Evolutionary conservation across 192 early-diverging fungal species (phyloP).

Genomic region (Chytriomyces sp.): DNA sequence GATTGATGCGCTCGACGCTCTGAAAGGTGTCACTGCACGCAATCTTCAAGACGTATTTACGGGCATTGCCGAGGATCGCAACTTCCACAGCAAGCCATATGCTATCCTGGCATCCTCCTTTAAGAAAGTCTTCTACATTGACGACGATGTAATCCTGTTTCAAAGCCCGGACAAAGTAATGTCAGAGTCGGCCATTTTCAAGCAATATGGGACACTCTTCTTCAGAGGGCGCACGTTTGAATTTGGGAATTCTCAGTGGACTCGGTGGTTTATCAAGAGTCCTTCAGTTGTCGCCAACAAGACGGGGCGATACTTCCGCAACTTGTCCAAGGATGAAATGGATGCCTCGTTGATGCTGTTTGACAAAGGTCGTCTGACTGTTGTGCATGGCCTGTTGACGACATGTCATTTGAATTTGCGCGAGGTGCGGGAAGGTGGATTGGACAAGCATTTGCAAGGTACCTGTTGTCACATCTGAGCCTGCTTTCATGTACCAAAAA

Average conservation of each 20-base stretch:
- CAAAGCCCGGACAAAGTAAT: constrained; percentile 59
- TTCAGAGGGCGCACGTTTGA: constrained; percentile 61
- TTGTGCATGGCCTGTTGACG: constrained; percentile 30
- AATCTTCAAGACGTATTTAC: constrained; percentile 23
- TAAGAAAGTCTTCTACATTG: constrained; percentile 65
- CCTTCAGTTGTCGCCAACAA: constrained; percentile 61
- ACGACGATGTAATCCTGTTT: constrained; percentile 69
- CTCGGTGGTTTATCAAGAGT: constrained; percentile 47
- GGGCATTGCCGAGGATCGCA: constrained; percentile 20
- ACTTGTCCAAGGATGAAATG: constrained; percentile 55
- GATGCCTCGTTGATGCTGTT: constrained; percentile 27
- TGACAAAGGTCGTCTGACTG: constrained; percentile 4
- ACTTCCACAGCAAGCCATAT: constrained; percentile 56
- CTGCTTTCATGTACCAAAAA: neutral
- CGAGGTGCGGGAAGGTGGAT: constrained; percentile 26
- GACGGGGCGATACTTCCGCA: constrained; percentile 45
- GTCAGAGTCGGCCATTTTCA: constrained; percentile 34
- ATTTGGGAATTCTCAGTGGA: constrained; percentile 7
- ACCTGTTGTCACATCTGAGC: neutral
- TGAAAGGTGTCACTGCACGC: constrained; percentile 6
- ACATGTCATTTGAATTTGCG: constrained; percentile 32
- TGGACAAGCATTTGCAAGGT: constrained; percentile 32
- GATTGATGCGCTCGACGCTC: neutral
- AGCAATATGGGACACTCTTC: constrained; percentile 57
- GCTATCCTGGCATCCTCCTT: constrained; percentile 63